Conservation (phyloP, 1,284 basidiomycete species). For the Pseudozyma hubeiensis region DNA sequence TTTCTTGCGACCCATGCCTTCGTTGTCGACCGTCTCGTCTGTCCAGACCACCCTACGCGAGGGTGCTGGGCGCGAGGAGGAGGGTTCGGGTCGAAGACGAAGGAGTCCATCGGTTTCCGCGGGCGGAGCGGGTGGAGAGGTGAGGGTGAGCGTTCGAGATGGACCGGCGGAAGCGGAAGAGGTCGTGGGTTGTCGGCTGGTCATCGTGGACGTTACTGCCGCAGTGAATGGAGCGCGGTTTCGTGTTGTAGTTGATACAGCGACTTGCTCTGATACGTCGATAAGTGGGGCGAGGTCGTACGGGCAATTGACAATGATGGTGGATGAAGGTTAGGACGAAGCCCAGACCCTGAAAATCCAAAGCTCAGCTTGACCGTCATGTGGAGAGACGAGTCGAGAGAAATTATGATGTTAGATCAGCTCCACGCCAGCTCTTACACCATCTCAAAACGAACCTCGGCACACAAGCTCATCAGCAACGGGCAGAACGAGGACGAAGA, state of each 20-base stretch:
- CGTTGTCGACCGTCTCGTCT: constrained; percentile 64
- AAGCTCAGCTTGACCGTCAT: too few species aligned
- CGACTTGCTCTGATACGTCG: background rate
- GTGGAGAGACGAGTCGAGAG: too few species aligned
- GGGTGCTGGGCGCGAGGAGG: background rate
- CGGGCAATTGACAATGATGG: too few species aligned
- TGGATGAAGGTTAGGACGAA: too few species aligned
- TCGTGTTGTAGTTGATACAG: background rate
- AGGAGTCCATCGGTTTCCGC: constrained; percentile 16
- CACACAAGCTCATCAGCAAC: constrained; percentile 9
- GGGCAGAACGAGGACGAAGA: background rate
- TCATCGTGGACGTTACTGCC: background rate
- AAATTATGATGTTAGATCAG: too few species aligned
- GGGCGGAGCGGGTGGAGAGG: background rate
- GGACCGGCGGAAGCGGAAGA: constrained; percentile 12
- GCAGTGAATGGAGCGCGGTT: background rate
- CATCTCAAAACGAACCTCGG: background rate
- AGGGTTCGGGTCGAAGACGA: constrained; percentile 14
- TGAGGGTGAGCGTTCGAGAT: constrained; percentile 23
- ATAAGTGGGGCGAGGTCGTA: too few species aligned
- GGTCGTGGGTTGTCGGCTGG: background rate
- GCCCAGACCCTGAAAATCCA: too few species aligned
- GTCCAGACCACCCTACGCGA: constrained; percentile 57
- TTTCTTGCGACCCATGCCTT: constrained; percentile 60
- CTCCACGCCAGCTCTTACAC: too few species aligned